Conservation (phyloP, 495 filamentous ascomycete species). For the Penicillium odoratum region DNA sequence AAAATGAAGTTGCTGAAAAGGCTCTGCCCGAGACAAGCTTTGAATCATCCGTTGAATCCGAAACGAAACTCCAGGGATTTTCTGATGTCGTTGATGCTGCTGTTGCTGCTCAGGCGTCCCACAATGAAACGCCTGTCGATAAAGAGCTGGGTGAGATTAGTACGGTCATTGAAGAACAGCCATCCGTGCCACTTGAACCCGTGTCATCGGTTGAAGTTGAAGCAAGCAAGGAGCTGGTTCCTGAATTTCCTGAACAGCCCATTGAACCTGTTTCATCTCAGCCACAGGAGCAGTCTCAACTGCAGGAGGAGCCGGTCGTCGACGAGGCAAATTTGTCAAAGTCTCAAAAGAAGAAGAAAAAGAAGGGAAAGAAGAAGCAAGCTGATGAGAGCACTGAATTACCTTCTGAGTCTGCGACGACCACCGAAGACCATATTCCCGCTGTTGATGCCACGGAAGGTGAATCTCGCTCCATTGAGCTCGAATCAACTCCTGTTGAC, state of each 20-base stretch:
- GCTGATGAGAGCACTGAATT: constrained; percentile 22
- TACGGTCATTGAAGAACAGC: constrained; percentile 19
- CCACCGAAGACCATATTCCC: constrained; percentile 2
- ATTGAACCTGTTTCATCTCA: constrained; percentile 9
- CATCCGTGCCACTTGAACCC: constrained; percentile 1
- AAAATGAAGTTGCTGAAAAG: background rate
- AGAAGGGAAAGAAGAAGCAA: constrained; percentile 36
- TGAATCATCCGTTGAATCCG: background rate
- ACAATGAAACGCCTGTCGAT: background rate
- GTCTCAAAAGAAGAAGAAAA: constrained; percentile 43
- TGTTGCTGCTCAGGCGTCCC: constrained; percentile 15
- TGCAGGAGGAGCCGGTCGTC: constrained; percentile 13
- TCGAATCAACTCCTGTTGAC: background rate
- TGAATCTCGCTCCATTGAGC: constrained; percentile 8
- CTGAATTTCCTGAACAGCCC: constrained; percentile 12
- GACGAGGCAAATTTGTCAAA: constrained; percentile 19
- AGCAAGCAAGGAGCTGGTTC: constrained; percentile 9
- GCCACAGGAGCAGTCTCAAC: background rate
- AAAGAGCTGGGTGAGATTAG: constrained; percentile 17
- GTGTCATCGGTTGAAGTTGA: constrained; percentile 5
- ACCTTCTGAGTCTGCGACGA: constrained; percentile 12
- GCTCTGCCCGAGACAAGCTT: background rate
- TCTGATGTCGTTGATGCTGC: constrained; percentile 30
- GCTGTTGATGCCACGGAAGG: background rate
- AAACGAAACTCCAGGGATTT: constrained; percentile 16